These are phyloP conservation scores for Acer saccharum DNA, from an alignment of 345 rosid genomes.

Conservation along the genomic window DNA sequence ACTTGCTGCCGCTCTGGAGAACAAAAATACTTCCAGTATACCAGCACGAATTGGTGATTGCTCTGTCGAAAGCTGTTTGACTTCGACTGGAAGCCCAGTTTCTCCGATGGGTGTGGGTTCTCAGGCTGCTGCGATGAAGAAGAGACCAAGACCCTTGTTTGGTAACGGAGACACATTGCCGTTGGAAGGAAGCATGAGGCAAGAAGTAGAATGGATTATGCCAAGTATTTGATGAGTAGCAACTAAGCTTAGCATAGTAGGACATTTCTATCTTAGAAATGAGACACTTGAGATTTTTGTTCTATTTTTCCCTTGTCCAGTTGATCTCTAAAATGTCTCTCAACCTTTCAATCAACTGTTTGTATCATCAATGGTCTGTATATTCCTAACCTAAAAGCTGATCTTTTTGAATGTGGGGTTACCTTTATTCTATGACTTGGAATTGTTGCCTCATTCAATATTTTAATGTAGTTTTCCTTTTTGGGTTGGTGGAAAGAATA, in stretches of 20 bases:
- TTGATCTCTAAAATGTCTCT: conserved; percentile 19
- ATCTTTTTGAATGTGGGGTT: conserved; percentile 17
- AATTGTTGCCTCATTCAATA: conserved; percentile 16
- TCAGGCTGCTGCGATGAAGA: conserved; percentile 51
- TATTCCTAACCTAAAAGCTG: conserved; percentile 25
- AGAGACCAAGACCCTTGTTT: conserved; percentile 54
- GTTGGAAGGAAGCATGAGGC: conserved; percentile 50
- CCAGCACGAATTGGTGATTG: conserved; percentile 57
- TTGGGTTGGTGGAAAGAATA: conserved; percentile 6
- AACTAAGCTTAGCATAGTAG: neutral
- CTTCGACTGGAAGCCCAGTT: conserved; percentile 61
- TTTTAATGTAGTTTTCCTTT: neutral
- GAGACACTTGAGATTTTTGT: conserved; percentile 17
- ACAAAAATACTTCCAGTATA: conserved; percentile 40
- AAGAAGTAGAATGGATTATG: conserved; percentile 77
- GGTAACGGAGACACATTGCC: conserved; percentile 52
- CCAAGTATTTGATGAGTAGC: conserved; percentile 50
- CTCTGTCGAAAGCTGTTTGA: conserved; percentile 75
- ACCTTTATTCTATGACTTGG: conserved; percentile 8
- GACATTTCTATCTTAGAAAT: conserved; percentile 31
- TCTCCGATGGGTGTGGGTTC: conserved; percentile 50
- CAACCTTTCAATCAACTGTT: neutral
- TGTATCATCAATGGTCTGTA: conserved; percentile 25
- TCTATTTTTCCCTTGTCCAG: conserved; percentile 15
- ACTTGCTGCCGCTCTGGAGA: conserved; percentile 62